phyloP scores from a whole-genome alignment of 345 rosid genomes.

The Gossypium mustelinum region DNA sequence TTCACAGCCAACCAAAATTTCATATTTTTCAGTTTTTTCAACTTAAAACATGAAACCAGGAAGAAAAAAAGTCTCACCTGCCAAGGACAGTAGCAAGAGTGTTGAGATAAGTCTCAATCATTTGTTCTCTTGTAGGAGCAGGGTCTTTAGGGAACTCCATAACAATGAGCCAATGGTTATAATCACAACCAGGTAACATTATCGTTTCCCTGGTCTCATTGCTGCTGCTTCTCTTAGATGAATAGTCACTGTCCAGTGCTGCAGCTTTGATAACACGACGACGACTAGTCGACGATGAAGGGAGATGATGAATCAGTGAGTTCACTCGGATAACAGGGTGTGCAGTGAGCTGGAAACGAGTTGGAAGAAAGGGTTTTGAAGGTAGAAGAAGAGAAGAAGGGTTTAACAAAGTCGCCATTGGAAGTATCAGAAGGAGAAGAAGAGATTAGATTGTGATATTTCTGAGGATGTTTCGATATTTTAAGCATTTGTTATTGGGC shows the following conservation, averaged over 20 bases:
- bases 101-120: constrained; percentile 91
- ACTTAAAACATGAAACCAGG: background rate
- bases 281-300: constrained; percentile 20
- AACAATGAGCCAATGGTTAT: constrained; percentile 94
- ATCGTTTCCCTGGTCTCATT: constrained; percentile 85
- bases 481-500: too few relatives aligned
- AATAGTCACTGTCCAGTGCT: constrained; percentile 55
- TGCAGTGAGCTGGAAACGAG: background rate
- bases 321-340: constrained; percentile 20
- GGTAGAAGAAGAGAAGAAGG: constrained; percentile 41
- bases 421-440: background rate
- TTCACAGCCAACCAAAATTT: background rate
- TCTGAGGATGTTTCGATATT: background rate
- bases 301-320: constrained; percentile 17
- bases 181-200: constrained; percentile 92
- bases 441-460: background rate
- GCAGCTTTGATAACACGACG: constrained; percentile 36
- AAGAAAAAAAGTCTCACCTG: constrained; percentile 35
- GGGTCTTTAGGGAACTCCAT: constrained; percentile 99
- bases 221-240: constrained; percentile 60
- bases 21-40: background rate
- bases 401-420: constrained; percentile 53
- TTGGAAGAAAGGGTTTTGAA: constrained; percentile 28
- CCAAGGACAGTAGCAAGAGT: constrained; percentile 90
- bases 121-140: constrained; percentile 84